A percentile compares a stretch with the other conserved stretches of the same genome.
Evolutionary conservation across 2,329 filamentous ascomycete genomes (phyloP).

Genomic region (Nothophoma quercina): DNA sequence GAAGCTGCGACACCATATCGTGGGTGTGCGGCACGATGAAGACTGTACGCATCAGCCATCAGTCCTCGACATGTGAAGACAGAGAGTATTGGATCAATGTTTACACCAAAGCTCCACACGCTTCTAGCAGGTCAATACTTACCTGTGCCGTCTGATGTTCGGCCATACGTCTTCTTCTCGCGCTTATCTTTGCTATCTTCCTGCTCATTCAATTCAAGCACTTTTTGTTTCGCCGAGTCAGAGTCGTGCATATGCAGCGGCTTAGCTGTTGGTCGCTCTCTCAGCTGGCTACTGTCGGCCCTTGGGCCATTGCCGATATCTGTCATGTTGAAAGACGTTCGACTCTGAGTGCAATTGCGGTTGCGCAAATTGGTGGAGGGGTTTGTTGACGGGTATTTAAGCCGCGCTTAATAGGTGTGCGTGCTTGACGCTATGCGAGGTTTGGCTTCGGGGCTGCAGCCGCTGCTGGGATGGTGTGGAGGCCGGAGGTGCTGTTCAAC

Average conservation of each 20-base stretch:
- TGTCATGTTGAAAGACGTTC: slow-evolving; percentile 34
- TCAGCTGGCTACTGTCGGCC: slow-evolving; percentile 40
- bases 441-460: slow-evolving; percentile 27
- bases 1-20: slow-evolving; percentile 98
- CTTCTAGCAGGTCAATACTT: slow-evolving; percentile 51
- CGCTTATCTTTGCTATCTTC: slow-evolving; percentile 58
- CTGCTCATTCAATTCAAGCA: slow-evolving; percentile 59
- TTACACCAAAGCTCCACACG: background rate
- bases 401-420: slow-evolving; percentile 29
- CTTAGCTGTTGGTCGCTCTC: slow-evolving; percentile 41
- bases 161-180: slow-evolving; percentile 83
- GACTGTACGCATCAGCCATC: slow-evolving; percentile 62
- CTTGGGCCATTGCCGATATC: slow-evolving; percentile 25
- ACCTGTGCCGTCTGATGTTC: slow-evolving; percentile 91
- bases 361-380: slow-evolving; percentile 24
- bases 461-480: slow-evolving; percentile 30
- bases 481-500: slow-evolving; percentile 17
- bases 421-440: slow-evolving; percentile 39
- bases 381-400: slow-evolving; percentile 29
- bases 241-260: slow-evolving; percentile 39
- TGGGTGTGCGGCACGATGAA: slow-evolving; percentile 96
- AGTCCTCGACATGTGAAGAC: slow-evolving; percentile 21
- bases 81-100: slow-evolving; percentile 4
- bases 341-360: slow-evolving; percentile 26
- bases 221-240: slow-evolving; percentile 55